Base-by-base conservation (phyloP, 1,284 basidiomycete species). In the Ustilago xerochloae region DNA sequence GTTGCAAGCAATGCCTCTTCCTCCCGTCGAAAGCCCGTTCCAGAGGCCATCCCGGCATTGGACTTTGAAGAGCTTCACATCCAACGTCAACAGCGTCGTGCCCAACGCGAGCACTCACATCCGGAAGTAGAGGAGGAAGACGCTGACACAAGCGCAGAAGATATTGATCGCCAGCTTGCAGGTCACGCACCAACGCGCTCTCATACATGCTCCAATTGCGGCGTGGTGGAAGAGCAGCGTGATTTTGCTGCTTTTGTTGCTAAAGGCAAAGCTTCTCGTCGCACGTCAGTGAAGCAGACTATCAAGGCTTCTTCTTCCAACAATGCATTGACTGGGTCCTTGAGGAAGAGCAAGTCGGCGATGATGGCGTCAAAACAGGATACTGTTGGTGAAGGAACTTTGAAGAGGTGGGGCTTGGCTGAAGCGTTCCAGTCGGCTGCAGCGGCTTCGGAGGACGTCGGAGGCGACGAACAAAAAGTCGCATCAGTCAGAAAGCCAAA, bases 341-440 rank as follows among this genome's bases (percentile, higher is more conserved):
- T 65, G 36, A 26, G 67, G n/a, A 58, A 64, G 43, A 57, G 45
- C 49, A 64, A 50, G 18, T 57, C 62, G 2, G 36, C 29, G 4
- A 43, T 26, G 41, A 43, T 43, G 41, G 28, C 46, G 7, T 32
- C 46, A 32, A 48, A 41, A 12, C 48, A 56, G 20, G 63, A 62
- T 12, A 57, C 61, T 1, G 24, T 61, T 2, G 65, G 70, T 3
- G 65, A 73, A 26, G 56, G 30, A 2, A 74, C 71, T 15, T 22
- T 74, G 20, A 74, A 65, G 54, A 29, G 63, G 0, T 74, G 71
- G 71, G 71, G 71, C 1, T 18, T 74, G 15, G 66, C 71, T 0
- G 71, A 74, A 28, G 71, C 71, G 0, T 74, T 74, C 48, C 47
- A 65, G 6, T 56, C 54, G 7, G 43, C 62, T 13, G 41, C 57